Percentiles rank a stretch among this genome's conserved stretches.
phyloP scores from a whole-genome alignment of 495 filamentous ascomycete species.

The Alectoria sarmentosa region DNA sequence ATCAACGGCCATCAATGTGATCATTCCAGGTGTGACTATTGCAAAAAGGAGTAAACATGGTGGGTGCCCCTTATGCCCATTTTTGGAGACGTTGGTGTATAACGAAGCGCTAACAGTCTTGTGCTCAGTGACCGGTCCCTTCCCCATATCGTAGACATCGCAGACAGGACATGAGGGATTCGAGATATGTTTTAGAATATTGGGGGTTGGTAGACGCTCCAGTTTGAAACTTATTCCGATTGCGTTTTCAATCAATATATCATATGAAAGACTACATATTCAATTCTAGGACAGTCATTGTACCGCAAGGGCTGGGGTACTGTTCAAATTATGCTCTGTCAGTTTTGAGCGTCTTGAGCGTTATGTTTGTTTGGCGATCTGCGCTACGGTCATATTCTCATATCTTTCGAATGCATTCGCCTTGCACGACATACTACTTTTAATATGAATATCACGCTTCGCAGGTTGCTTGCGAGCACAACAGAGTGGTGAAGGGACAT shows the following conservation, averaged over 20 bases:
- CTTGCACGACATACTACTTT: not conserved
- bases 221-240: not conserved
- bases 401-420: not conserved
- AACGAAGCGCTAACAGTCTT: not conserved
- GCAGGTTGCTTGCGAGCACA: not conserved
- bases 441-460: not conserved
- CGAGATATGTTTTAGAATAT: not conserved
- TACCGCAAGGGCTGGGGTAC: not conserved
- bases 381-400: not conserved
- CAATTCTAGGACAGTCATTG: not conserved
- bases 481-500: too few relatives aligned
- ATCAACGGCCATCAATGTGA: constrained; percentile 4
- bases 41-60: not conserved
- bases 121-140: not conserved
- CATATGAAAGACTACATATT: not conserved
- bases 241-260: not conserved
- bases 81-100: not conserved
- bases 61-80: not conserved
- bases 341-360: not conserved
- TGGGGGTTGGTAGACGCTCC: not conserved
- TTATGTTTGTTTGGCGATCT: not conserved
- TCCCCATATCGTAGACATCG: not conserved
- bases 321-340: not conserved
- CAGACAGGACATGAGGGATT: not conserved
- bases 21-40: constrained; percentile 5